phyloP scores from a whole-genome alignment of 148 eudicot species.

The Camellia granthamiana region DNA sequence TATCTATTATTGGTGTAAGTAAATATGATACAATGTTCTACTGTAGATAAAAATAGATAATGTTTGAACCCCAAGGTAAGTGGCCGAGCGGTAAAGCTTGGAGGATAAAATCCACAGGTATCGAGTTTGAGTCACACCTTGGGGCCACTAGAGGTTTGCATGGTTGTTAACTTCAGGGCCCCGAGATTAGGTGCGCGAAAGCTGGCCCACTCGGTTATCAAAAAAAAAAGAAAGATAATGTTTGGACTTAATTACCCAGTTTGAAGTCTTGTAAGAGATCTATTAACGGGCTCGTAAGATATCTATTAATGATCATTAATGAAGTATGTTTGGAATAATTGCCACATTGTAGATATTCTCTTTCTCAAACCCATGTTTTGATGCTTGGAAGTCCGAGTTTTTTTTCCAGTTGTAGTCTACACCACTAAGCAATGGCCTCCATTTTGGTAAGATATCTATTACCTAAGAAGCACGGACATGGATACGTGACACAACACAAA shows the following conservation, averaged over 20 bases:
- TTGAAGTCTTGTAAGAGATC: not conserved
- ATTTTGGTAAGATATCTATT: not conserved
- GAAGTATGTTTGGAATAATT: not conserved
- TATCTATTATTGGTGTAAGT: not conserved
- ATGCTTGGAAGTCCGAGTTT: not conserved
- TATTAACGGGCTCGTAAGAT: not conserved
- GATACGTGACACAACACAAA: too few species aligned
- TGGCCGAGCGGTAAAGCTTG: too few species aligned
- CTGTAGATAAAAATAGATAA: not conserved
- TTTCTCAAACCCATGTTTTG: not conserved
- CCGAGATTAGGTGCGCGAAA: too few species aligned
- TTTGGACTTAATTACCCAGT: not conserved
- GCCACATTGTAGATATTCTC: not conserved
- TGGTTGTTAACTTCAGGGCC: too few species aligned
- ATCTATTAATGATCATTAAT: not conserved
- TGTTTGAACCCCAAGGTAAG: not conserved
- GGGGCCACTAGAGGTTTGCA: too few species aligned
- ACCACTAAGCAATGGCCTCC: not conserved
- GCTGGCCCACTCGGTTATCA: too few species aligned
- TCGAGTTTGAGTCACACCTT: too few species aligned
- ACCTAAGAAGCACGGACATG: too few species aligned
- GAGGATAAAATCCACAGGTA: too few species aligned
- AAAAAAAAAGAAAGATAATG: not conserved
- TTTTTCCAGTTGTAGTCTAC: not conserved
- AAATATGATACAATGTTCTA: not conserved